These are phyloP conservation scores for Daphne laureola DNA, from an alignment of 441 rosid species.

Conservation along the genomic window DNA sequence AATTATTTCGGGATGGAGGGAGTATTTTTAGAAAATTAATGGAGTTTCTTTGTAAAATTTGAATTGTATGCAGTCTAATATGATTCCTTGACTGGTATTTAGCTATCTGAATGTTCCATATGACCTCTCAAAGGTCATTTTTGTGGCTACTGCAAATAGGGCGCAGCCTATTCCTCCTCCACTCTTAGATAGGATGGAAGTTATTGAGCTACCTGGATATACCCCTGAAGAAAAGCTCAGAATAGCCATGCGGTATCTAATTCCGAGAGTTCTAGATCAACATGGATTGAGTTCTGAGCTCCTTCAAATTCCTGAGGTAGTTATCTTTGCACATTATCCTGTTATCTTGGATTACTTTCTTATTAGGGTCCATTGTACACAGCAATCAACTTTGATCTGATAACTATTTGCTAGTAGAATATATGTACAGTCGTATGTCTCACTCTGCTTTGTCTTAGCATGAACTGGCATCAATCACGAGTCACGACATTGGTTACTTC, in stretches of 20 bases:
- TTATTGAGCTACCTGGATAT: slow-evolving; percentile 96
- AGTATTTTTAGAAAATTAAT: too few relatives aligned
- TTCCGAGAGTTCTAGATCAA: slow-evolving; percentile 93
- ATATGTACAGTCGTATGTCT: too few relatives aligned
- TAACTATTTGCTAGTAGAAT: too few relatives aligned
- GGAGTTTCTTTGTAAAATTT: too few relatives aligned
- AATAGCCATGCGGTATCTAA: slow-evolving; percentile 85
- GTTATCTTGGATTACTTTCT: too few relatives aligned
- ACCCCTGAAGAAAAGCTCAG: slow-evolving; percentile 92
- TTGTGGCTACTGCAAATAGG: slow-evolving; percentile 95
- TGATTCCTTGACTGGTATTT: slow-evolving; percentile 44
- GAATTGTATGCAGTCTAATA: not conserved
- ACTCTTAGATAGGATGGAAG: slow-evolving; percentile 95
- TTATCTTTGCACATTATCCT: not conserved
- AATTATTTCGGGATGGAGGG: too few relatives aligned
- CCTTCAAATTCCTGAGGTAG: slow-evolving; percentile 97
- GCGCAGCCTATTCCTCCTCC: slow-evolving; percentile 94
- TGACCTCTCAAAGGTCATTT: slow-evolving; percentile 93
- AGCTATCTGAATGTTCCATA: slow-evolving; percentile 98
- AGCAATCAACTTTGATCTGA: too few relatives aligned
- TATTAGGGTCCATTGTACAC: too few relatives aligned
- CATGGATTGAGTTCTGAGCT: slow-evolving; percentile 90
- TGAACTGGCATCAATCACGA: too few relatives aligned
- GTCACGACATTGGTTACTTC: too few relatives aligned
- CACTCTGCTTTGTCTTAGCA: too few relatives aligned